Percentiles rank a stretch among this genome's conserved stretches.
Evolutionary conservation across 768 basidiomycete genomes (phyloP).

Genomic region (Hydnum rufescens): DNA sequence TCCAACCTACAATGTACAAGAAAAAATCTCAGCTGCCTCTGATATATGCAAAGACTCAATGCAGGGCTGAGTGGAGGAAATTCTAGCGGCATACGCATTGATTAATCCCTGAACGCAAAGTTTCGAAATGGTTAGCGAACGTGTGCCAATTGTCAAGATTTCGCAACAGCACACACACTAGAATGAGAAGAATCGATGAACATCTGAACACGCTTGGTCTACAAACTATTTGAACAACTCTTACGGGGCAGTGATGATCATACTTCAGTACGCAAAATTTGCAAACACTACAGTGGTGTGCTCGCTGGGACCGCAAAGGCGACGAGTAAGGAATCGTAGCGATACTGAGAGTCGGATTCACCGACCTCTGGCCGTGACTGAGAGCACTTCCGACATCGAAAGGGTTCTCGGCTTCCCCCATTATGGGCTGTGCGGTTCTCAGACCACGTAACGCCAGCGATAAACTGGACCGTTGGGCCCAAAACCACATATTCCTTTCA

Average conservation of each 20-base stretch:
- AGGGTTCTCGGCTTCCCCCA: too few relatives aligned
- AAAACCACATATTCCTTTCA: too few relatives aligned
- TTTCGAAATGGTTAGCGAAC: not conserved
- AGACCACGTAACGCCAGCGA: not conserved
- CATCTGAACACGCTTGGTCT: constrained; percentile 34
- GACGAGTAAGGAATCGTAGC: not conserved
- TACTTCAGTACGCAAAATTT: constrained; percentile 78
- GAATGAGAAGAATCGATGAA: constrained; percentile 80
- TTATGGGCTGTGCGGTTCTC: not conserved
- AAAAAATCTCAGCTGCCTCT: too few relatives aligned
- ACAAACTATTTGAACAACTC: constrained; percentile 17
- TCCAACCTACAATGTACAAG: constrained; percentile 29
- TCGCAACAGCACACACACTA: constrained; percentile 15
- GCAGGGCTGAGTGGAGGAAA: not conserved
- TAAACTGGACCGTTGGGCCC: not conserved
- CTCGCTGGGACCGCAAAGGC: constrained; percentile 31
- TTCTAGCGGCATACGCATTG: constrained; percentile 42
- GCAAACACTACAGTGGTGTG: constrained; percentile 87
- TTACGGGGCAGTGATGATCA: constrained; percentile 79
- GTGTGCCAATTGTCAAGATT: not conserved
- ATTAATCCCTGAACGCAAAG: constrained; percentile 54
- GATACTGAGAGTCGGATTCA: constrained; percentile 3
- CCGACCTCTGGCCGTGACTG: constrained; percentile 60
- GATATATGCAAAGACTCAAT: not conserved
- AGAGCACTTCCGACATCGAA: constrained; percentile 35